phyloP scores from a whole-genome alignment of 2,329 filamentous ascomycete species.

The Allantophomopsis lycopodina region DNA sequence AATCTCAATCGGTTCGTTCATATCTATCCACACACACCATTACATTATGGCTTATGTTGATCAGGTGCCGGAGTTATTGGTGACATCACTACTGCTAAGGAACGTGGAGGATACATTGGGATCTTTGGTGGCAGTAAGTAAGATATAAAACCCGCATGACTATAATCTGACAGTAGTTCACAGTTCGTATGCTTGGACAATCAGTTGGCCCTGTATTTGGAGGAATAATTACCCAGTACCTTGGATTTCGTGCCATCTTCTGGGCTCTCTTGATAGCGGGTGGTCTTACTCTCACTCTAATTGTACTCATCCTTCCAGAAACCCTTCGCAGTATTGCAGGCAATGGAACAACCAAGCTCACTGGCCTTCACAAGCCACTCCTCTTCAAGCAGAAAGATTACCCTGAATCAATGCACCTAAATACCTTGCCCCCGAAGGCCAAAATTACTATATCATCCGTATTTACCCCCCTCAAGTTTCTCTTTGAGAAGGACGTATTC shows the following conservation, averaged over 20 bases:
- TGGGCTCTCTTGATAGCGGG: slow-evolving; percentile 25
- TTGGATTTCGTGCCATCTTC: slow-evolving; percentile 24
- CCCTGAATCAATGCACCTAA: slow-evolving; percentile 4
- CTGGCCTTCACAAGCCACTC: slow-evolving; percentile 25
- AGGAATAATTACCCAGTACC: slow-evolving; percentile 18
- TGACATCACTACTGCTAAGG: slow-evolving; percentile 25
- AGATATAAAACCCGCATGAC: neutral
- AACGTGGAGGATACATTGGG: slow-evolving; percentile 52
- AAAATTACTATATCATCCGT: slow-evolving; percentile 20
- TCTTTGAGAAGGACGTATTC: slow-evolving; percentile 31
- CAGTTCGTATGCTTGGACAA: slow-evolving; percentile 27
- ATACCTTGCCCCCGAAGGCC: slow-evolving; percentile 5
- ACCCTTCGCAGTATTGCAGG: slow-evolving; percentile 24
- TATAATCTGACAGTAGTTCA: slow-evolving; percentile 1
- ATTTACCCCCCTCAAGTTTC: slow-evolving; percentile 23
- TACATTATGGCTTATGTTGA: slow-evolving; percentile 1
- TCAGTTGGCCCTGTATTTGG: slow-evolving; percentile 29
- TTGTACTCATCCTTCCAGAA: slow-evolving; percentile 26
- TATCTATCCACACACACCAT: neutral
- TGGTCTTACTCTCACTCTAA: slow-evolving; percentile 19
- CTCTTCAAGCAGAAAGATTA: slow-evolving; percentile 15
- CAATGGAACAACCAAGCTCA: slow-evolving; percentile 22
- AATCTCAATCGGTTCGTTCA: slow-evolving; percentile 23
- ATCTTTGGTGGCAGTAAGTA: slow-evolving; percentile 26
- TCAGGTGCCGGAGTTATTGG: slow-evolving; percentile 28